Base-by-base conservation (phyloP, 352 stramenopile species). In the Phytophthora chlamydospora region DNA sequence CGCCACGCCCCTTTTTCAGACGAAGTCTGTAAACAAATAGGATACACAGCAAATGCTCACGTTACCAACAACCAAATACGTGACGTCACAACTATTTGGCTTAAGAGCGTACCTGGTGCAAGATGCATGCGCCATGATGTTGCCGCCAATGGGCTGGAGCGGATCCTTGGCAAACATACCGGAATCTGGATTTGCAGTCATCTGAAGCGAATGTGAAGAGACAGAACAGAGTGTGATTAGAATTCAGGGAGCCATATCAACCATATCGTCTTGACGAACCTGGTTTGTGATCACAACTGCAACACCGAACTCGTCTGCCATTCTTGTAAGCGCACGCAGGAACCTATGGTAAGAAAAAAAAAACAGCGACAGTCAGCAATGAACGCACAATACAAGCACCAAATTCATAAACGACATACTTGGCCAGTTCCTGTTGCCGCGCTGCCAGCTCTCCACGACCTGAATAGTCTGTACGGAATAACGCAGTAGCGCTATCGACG, bases 231-330 rank as follows among this genome's bases (percentile, higher is more conserved):
- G 33, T 31, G 7, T 47, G 6, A 21, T 50, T 17, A 43, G 34
- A 14, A 52, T 31, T 10, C 41, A 42, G 9, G 45, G 9, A 11
- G 13, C 1, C 27, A 34, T 42, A 44, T 36, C 10, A 32, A 17
- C 6, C 17, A 9, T 24, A 24, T 24, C 21, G 21, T 24, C 21
- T 24, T 24, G 21, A 24, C 21, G 21, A 24, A 93, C 88, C 75
- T 95, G 88, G 58, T 96, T 96, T 34, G 88, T 93, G 56, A 94
- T 94, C 21, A 95, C 87, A 17, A 95, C 91, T 8, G 97, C 97
- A 34, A 99, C 97, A n/a, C 97, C 98, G 75, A 99, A 99, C 73
- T 99, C 97, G 66, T 99, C 97, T 0, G 95, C 91, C 79, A 99
- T 96, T 42, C 96, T 80, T 42, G 97, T 99, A 24, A 99, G 75